phyloP scores from a whole-genome alignment of 768 basidiomycete species.

The Daedaleopsis nitida region DNA sequence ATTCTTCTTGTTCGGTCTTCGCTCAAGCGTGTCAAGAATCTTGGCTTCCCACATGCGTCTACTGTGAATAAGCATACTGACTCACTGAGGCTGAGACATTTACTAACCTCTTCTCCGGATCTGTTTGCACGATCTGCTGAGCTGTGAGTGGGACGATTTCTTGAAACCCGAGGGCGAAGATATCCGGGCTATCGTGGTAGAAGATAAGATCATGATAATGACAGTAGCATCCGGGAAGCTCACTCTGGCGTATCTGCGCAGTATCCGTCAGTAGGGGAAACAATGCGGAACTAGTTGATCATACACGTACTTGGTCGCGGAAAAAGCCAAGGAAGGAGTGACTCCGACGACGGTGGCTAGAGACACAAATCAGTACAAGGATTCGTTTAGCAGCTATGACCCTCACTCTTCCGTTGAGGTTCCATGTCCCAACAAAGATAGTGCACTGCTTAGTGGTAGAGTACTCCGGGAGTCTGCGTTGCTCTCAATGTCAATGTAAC shows the following conservation, averaged over 20 bases:
- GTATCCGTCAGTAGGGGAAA: background rate
- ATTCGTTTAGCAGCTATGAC: background rate
- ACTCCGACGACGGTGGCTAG: conserved; percentile 80
- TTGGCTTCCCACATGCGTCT: conserved; percentile 88
- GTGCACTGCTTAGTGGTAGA: conserved; percentile 71
- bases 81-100: background rate
- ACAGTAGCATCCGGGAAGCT: conserved; percentile 21
- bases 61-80: background rate
- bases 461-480: conserved; percentile 73
- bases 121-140: conserved; percentile 94
- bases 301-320: conserved; percentile 68
- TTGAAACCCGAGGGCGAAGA: conserved; percentile 91
- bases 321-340: conserved; percentile 88
- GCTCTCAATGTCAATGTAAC: no score
- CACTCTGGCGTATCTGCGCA: conserved; percentile 49
- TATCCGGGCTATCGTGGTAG: conserved; percentile 64
- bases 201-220: background rate
- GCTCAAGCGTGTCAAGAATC: conserved; percentile 78
- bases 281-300: background rate
- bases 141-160: conserved; percentile 98
- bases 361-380: conserved; percentile 1
- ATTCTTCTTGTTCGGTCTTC: conserved; percentile 62
- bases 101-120: conserved; percentile 84
- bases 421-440: conserved; percentile 93
- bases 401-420: conserved; percentile 85